These are phyloP conservation scores for Isoetes engelmannii DNA, from an alignment of 83 land plant genomes.

Conservation along the genomic window DNA sequence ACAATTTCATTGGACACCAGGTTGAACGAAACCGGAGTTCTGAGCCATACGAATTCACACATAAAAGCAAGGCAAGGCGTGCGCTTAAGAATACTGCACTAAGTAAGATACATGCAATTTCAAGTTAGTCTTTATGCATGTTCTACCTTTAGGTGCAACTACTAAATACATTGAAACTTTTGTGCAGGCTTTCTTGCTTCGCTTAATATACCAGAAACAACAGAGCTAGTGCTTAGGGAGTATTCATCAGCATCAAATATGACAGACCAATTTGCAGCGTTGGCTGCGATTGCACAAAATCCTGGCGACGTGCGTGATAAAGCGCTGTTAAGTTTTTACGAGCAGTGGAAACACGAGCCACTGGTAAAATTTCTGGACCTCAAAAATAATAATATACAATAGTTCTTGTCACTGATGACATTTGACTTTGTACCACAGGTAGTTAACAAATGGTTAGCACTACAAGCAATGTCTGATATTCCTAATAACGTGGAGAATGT, in stretches of 20 bases:
- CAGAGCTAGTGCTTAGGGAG: conserved; percentile 60
- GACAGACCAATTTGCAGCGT: conserved; percentile 93
- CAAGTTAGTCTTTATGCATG: neutral
- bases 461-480: conserved; percentile 92
- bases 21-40: conserved; percentile 58
- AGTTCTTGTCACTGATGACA: neutral
- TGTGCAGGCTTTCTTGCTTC: conserved; percentile 64
- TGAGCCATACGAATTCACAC: conserved; percentile 55
- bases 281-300: conserved; percentile 71
- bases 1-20: conserved; percentile 28
- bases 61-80: conserved; percentile 70
- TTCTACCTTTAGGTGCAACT: too few species aligned
- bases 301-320: conserved; percentile 63
- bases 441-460: conserved; percentile 84
- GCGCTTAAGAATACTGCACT: conserved; percentile 72
- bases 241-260: conserved; percentile 76
- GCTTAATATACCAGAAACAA: conserved; percentile 55
- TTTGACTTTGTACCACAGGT: conserved; percentile 42
- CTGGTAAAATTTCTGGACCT: conserved; percentile 42
- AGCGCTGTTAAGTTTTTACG: conserved; percentile 68
- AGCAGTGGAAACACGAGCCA: conserved; percentile 75
- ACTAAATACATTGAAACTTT: neutral
- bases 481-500: conserved; percentile 89
- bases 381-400: too few species aligned
- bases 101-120: conserved; percentile 33